A percentile compares a stretch with the other conserved stretches of the same genome.
Conservation (phyloP, 306 rosid species). For the Quercus cerris region DNA sequence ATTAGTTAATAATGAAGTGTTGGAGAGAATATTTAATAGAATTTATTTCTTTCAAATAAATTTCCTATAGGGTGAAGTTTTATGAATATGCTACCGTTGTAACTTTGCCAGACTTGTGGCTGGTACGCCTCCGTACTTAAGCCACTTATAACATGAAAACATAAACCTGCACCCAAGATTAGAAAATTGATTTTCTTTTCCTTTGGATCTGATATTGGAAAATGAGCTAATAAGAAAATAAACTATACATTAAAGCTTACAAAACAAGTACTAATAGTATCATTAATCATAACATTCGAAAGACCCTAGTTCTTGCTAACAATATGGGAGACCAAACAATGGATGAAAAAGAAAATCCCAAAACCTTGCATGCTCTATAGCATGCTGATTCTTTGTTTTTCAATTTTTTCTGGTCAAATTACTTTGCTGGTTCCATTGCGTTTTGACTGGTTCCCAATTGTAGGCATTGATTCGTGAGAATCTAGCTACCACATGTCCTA, state of each 20-base stretch:
- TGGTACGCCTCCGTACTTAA: not conserved
- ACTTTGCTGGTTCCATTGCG: too few species aligned
- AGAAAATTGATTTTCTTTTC: not conserved
- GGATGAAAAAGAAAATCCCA: not conserved
- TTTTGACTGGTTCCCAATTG: slow-evolving; percentile 39
- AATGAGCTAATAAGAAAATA: slow-evolving; percentile 19
- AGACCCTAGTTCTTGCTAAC: slow-evolving; percentile 26
- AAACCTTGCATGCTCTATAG: slow-evolving; percentile 22
- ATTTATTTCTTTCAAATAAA: too few species aligned
- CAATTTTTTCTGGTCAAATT: too few species aligned
- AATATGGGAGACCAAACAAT: slow-evolving; percentile 28
- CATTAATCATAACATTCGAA: slow-evolving; percentile 6
- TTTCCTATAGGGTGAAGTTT: too few species aligned
- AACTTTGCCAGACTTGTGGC: not conserved
- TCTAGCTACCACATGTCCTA: slow-evolving; percentile 32
- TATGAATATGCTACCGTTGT: too few species aligned
- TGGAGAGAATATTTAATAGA: too few species aligned
- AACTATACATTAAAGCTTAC: not conserved
- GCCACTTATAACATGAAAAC: not conserved
- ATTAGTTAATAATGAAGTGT: too few species aligned
- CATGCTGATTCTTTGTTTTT: slow-evolving; percentile 3
- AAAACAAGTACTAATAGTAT: not conserved
- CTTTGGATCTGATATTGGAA: slow-evolving; percentile 34
- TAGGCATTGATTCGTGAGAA: slow-evolving; percentile 19
- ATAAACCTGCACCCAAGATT: not conserved